phyloP scores from a whole-genome alignment of 1,139 yeast species.

The Scheffersomyces stambukii region DNA sequence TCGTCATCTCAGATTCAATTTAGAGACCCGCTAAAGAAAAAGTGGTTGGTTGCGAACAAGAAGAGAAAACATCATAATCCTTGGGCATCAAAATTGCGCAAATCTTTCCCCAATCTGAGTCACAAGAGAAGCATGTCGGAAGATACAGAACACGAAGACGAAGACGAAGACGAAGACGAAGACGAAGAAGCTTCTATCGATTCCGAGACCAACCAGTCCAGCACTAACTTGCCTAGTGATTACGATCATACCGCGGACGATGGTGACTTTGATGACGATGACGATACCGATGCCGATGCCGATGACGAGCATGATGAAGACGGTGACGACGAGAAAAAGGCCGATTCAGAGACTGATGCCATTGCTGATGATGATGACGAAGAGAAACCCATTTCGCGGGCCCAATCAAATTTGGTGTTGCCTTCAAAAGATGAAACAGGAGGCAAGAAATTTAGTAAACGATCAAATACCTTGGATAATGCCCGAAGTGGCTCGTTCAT shows the following conservation, averaged over 20 bases:
- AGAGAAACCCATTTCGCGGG: slow-evolving; percentile 16
- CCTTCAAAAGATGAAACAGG: slow-evolving; percentile 35
- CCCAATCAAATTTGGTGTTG: slow-evolving; percentile 31
- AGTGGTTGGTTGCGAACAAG: slow-evolving; percentile 12
- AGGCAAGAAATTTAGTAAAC: slow-evolving; percentile 29
- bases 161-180: slow-evolving; percentile 9
- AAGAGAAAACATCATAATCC: slow-evolving; percentile 10
- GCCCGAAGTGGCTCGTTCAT: too few relatives aligned
- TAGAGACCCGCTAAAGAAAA: slow-evolving; percentile 12
- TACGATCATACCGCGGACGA: slow-evolving; percentile 10
- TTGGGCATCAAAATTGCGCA: slow-evolving; percentile 12
- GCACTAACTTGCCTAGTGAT: background rate
- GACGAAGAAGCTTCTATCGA: slow-evolving; percentile 18
- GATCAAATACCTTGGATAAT: slow-evolving; percentile 47
- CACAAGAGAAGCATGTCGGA: slow-evolving; percentile 12
- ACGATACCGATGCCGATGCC: slow-evolving; percentile 11
- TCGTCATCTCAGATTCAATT: slow-evolving; percentile 15
- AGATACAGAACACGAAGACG: slow-evolving; percentile 9
- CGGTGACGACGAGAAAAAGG: slow-evolving; percentile 13
- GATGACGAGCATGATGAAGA: slow-evolving; percentile 13
- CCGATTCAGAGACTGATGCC: slow-evolving; percentile 14
- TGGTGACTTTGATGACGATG: slow-evolving; percentile 13
- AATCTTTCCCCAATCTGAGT: slow-evolving; percentile 20
- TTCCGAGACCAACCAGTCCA: slow-evolving; percentile 11
- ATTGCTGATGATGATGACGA: slow-evolving; percentile 23